Evolutionary conservation across 2,329 filamentous ascomycete genomes (phyloP), one percentile per base, ranked within the genome.

Genomic region (Fusarium sp.): DNA sequence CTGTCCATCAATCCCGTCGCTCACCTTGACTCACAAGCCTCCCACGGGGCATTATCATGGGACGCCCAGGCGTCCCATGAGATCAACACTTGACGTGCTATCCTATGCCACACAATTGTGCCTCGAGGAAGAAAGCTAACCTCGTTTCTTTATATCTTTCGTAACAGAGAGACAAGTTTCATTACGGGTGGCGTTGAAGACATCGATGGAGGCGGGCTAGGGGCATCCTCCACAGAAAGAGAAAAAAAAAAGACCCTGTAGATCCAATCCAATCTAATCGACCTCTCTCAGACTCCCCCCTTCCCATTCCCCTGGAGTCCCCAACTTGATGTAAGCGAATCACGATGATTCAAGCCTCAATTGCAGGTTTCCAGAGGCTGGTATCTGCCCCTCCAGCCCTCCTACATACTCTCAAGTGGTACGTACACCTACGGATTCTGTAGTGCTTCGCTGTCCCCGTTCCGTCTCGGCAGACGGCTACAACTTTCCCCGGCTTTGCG

Each of bases 191-290:
- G 56, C 48, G 47, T 57, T 57, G 29, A 33, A 63, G 55, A 64
- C 61, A 64, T 17, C 50, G 41, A 49, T 49, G 32, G 46, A 60
- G 41, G 49, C 46, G 58, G 58, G 38, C 31, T 54, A 49, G 49
- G 63, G 45, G 60, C 59, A 44, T 55, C 60, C 45, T 63, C 56
- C 61, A 48, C 61, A n/a, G n/a, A 32, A 21, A 36, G 19, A 36
- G 19, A 17, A 10, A 27, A 27, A 14, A 32, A 46, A 47, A 62
- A 46, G 62, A 68, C 65, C 65, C 65, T 68, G 59, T 66, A 68
- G 65, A 68, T 68, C 65, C 53, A 64, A 68, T 58, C 31, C 50
- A 58, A 68, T 68, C 65, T 51, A 64, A 68, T 58, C 31, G 53
- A 58, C 31, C 31, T 62, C 63, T 39, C 36, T 29, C 33, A 48